A percentile compares a stretch with the other conserved stretches of the same genome.
These are phyloP conservation scores for Periconia sp. DNA, from an alignment of 2,329 filamentous ascomycete genomes.

Conservation along the genomic window DNA sequence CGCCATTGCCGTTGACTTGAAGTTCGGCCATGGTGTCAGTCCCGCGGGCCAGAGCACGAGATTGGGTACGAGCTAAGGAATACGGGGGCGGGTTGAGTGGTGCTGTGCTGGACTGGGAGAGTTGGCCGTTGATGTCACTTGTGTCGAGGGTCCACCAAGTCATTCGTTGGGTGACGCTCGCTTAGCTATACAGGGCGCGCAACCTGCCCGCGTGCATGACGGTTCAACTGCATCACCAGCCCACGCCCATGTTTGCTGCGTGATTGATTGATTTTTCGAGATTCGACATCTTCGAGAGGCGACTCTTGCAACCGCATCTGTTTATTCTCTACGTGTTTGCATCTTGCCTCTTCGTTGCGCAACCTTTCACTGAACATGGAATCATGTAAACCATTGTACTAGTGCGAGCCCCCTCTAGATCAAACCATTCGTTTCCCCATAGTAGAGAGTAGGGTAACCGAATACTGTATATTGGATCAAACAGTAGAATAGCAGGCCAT, in stretches of 20 bases:
- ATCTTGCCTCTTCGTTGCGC: too few relatives aligned
- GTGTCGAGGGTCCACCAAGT: constrained; percentile 26
- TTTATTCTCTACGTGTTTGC: too few relatives aligned
- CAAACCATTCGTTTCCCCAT: too few relatives aligned
- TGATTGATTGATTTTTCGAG: too few relatives aligned
- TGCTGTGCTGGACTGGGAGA: constrained; percentile 19
- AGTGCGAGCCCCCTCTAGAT: too few relatives aligned
- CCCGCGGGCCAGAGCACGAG: constrained; percentile 15
- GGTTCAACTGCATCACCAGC: constrained; percentile 1
- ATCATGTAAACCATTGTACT: too few relatives aligned
- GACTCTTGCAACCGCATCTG: too few relatives aligned
- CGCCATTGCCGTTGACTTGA: constrained; percentile 37
- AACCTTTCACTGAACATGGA: too few relatives aligned
- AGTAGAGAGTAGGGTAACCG: too few relatives aligned
- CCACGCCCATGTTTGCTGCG: neutral
- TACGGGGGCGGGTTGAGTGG: constrained; percentile 19
- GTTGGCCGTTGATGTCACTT: constrained; percentile 41
- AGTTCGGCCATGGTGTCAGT: constrained; percentile 34
- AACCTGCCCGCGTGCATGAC: constrained; percentile 24
- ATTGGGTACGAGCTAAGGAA: constrained; percentile 28
- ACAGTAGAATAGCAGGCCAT: too few relatives aligned
- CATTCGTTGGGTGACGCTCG: constrained; percentile 35
- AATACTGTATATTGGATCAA: too few relatives aligned
- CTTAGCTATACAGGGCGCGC: constrained; percentile 31
- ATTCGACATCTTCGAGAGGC: too few relatives aligned